Evolutionary conservation across 2,329 filamentous ascomycete species (phyloP).

Genomic region (Phialemonium atrogriseum): DNA sequence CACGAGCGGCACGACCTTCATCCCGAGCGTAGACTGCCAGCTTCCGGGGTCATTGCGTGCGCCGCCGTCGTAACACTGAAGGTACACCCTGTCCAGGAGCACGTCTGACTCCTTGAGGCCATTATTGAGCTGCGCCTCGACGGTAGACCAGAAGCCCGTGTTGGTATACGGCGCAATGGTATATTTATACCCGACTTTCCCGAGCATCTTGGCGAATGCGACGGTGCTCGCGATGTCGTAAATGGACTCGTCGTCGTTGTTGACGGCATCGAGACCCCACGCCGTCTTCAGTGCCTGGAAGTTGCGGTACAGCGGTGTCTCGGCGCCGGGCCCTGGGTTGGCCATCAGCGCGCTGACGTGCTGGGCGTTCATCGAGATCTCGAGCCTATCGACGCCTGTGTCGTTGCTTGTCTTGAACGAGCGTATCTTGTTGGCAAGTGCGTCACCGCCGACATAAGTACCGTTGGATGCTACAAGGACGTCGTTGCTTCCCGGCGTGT

Average conservation of each 20-base stretch:
- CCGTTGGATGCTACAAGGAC: slow-evolving; percentile 27
- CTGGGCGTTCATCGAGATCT: slow-evolving; percentile 35
- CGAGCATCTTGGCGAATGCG: slow-evolving; percentile 32
- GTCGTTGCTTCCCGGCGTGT: slow-evolving; percentile 26
- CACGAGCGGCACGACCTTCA: slow-evolving; percentile 32
- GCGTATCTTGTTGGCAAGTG: slow-evolving; percentile 36
- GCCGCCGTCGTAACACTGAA: slow-evolving; percentile 37
- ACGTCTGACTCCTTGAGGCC: slow-evolving; percentile 13
- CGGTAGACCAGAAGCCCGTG: slow-evolving; percentile 24
- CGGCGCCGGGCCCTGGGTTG: slow-evolving; percentile 21
- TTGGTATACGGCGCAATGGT: slow-evolving; percentile 34
- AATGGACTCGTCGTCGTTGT: slow-evolving; percentile 36
- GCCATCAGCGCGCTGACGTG: slow-evolving; percentile 28
- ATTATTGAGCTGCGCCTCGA: slow-evolving; percentile 21
- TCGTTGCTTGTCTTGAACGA: slow-evolving; percentile 26
- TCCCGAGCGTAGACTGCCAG: slow-evolving; percentile 28
- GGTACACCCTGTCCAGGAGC: slow-evolving; percentile 29
- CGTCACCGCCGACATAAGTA: slow-evolving; percentile 37
- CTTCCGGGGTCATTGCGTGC: slow-evolving; percentile 28
- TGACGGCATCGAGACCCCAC: slow-evolving; percentile 35
- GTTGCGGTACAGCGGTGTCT: slow-evolving; percentile 28
- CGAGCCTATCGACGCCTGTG: slow-evolving; percentile 27
- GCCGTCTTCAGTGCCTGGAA: slow-evolving; percentile 29
- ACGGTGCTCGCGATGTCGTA: slow-evolving; percentile 34
- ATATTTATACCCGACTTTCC: slow-evolving; percentile 30